Base-by-base conservation (phyloP, 2,329 filamentous ascomycete species). In the Paraphaeosphaeria sporulosa region DNA sequence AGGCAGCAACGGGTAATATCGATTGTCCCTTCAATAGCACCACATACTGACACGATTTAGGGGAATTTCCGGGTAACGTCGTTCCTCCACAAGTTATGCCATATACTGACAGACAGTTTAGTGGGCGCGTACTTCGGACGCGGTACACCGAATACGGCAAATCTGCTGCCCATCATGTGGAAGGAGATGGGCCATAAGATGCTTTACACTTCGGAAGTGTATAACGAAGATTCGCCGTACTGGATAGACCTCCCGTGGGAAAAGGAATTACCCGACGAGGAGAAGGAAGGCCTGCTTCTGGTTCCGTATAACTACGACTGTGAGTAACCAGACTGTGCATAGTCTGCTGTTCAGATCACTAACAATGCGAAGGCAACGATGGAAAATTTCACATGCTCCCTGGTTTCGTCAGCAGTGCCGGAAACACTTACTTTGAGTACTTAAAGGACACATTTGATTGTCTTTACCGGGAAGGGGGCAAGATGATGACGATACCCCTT, bases 221-320 rank as follows among this genome's bases (percentile, higher is more conserved):
- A 85, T 62, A 82, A 82, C 30, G 84, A 85, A 61, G 84, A 86
- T 62, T 74, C 85, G 19, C 83, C 84, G 1, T 85, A 85, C 70
- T 85, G 83, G 84, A 74, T 82, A 7, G 83, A 85, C 67, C 70
- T 85, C 3, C 82, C 83, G 0, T 73, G 66, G 61, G 74, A 76
- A 54, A 50, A 58, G 1, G 23, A 62, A 7, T 55, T 72, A 38
- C 71, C 72, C 19, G 67, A 72, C 27, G 63, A 66, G 7, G 68
- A 80, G 49, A 71, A 72, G 25, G 73, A 80, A 55, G 79, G 79
- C 5, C 72, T 79, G 66, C 70, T 80, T 13, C 65, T 80, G 19
- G 71, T 79, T 19, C 76, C 76, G 0, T 79, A 79, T 61, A 76
- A 68, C 52, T 79, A 78, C 63, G 76, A 79, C 60, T 76, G 30